phyloP scores from a whole-genome alignment of 805 yeast species.

The Saccharomycopsis fodiens region DNA sequence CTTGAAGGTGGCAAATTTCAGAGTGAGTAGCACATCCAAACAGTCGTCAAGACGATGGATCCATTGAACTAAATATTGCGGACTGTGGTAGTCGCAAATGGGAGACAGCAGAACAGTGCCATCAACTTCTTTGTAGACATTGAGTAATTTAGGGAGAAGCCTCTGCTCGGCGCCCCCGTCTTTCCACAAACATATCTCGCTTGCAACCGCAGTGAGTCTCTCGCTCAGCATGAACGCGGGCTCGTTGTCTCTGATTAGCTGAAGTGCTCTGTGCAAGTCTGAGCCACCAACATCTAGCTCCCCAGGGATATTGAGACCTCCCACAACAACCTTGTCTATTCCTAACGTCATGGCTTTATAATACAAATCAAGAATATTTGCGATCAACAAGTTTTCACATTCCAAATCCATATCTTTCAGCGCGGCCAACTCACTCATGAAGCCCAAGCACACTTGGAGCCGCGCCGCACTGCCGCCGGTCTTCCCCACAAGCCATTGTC shows the following conservation, averaged over 20 bases:
- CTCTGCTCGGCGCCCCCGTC: not conserved
- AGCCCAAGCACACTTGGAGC: slow-evolving; percentile 7
- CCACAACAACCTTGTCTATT: not conserved
- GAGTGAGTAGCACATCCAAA: not conserved
- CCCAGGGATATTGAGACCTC: slow-evolving; percentile 2
- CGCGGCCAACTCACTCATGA: slow-evolving; percentile 8
- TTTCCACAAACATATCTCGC: too few species aligned
- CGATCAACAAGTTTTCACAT: too few species aligned
- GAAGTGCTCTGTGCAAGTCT: not conserved
- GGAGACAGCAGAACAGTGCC: not conserved
- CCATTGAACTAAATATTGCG: slow-evolving; percentile 13
- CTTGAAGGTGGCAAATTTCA: slow-evolving; percentile 16
- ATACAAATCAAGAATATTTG: slow-evolving; percentile 5
- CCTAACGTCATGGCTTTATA: not conserved
- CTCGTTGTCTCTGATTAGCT: too few species aligned
- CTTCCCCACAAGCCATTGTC: not conserved
- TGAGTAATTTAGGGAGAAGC: not conserved
- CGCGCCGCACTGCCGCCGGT: not conserved
- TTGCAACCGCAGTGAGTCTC: not conserved
- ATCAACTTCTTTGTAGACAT: not conserved
- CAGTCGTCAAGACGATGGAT: slow-evolving; percentile 6
- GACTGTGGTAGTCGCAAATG: not conserved
- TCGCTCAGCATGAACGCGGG: too few species aligned
- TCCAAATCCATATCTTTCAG: too few species aligned
- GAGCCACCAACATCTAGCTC: not conserved